A percentile compares a stretch with the other conserved stretches of the same genome.
These are phyloP conservation scores for Suillus clintonianus DNA, from an alignment of 768 basidiomycete species.

Conservation along the genomic window DNA sequence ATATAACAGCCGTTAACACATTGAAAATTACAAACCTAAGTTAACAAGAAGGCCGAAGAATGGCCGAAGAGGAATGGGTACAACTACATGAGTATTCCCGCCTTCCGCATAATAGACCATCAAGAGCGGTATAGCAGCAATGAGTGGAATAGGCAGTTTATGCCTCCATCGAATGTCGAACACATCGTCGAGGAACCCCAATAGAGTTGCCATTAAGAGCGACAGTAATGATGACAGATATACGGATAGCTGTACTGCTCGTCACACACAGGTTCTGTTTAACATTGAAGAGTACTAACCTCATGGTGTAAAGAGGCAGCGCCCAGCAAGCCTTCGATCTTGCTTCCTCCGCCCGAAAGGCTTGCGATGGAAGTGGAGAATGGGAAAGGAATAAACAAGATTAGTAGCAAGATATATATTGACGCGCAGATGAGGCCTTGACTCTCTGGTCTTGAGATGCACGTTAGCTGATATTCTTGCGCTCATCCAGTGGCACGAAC, in stretches of 20 bases:
- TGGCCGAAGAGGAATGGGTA: constrained; percentile 79
- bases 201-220: constrained; percentile 86
- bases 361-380: constrained; percentile 74
- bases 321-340: constrained; percentile 45
- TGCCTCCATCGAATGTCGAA: constrained; percentile 99
- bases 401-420: constrained; percentile 83
- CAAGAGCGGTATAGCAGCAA: constrained; percentile 91
- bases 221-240: constrained; percentile 94
- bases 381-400: constrained; percentile 93
- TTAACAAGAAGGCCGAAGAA: constrained; percentile 81
- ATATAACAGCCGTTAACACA: neutral
- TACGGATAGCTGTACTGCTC: constrained; percentile 66
- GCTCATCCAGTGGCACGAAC: constrained; percentile 40
- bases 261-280: neutral
- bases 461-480: neutral
- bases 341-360: constrained; percentile 42
- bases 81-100: constrained; percentile 91
- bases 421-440: constrained; percentile 89
- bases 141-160: constrained; percentile 95
- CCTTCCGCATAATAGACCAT: constrained; percentile 96
- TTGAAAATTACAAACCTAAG: constrained; percentile 59
- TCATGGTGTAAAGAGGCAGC: constrained; percentile 73
- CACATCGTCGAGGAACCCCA: constrained; percentile 96
- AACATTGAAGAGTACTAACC: constrained; percentile 41
- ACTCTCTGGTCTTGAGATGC: constrained; percentile 80